Base-by-base conservation (phyloP, 2,329 filamentous ascomycete genomes). In the Ophiocordyceps camponoti-saundersi region DNA sequence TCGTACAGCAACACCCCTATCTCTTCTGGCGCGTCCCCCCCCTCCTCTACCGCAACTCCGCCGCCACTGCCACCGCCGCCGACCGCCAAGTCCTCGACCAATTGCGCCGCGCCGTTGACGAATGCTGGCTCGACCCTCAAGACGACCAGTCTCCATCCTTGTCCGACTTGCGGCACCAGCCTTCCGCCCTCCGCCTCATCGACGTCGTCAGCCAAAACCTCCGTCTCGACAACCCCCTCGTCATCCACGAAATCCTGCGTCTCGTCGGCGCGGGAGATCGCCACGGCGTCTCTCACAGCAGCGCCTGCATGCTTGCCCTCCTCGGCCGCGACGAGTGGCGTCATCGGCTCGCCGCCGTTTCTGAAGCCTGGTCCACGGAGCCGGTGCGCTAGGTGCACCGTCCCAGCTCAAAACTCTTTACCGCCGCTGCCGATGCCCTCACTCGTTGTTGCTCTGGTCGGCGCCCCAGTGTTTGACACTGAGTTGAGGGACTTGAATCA, bases 11-110 rank as follows among this genome's bases (percentile, higher is more conserved):
- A 10, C 59, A 64, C 29, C 63, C 64, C 1, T 64, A 65, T 47
- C 58, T 66, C 42, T 59, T 67, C 50, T 67, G 63, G 61, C 57
- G 61, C 3, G 57, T 64, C 20, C 61, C 62, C 1, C 44, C 48
- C n/a, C 30, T 41, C 7, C 44, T 57, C 21, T 65, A 65, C 53
- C 50, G 48, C 8, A 12, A 6, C 36, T 46, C 48, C 4, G 56
- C 58, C 13, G 51, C 63, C 6, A 50, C 50, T 8, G 49, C 52
- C 15, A 50, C 50, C 29, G 29, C 18, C 5, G 52, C 51, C 7
- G 51, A 57, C 26, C 41, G 47, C 8, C 54, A 49, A 30, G 46
- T 57, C 15, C 44, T 57, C 8, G 42, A 53, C 16, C 55, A 59
- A 5, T 51, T 65, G 16, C 48, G 56, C 22, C 48, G 50, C 15